Evolutionary conservation across 192 early-diverging fungal genomes (phyloP).

Genomic region (Entomortierella beljakovae): DNA sequence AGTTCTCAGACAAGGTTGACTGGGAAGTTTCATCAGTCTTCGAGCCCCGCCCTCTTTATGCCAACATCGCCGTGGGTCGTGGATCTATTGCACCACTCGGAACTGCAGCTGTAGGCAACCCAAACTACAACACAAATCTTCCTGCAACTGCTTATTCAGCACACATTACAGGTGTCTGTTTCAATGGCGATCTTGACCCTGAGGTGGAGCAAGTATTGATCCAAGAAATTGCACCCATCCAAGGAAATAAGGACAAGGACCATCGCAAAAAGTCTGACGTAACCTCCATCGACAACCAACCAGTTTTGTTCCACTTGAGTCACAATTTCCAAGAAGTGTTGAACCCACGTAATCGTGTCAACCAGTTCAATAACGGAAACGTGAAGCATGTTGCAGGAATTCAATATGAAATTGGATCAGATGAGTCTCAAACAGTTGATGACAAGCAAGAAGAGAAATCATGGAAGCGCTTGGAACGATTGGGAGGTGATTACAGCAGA

Average conservation of each 20-base stretch:
- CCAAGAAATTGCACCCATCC: conserved; percentile 25
- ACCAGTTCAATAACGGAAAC: conserved; percentile 44
- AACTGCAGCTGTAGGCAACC: conserved; percentile 14
- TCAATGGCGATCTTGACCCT: conserved; percentile 33
- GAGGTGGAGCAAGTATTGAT: conserved; percentile 42
- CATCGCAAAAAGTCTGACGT: conserved; percentile 40
- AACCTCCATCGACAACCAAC: conserved; percentile 18
- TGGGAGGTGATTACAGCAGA: conserved; percentile 50
- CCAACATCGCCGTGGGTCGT: conserved; percentile 27
- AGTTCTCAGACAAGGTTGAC: conserved; percentile 32
- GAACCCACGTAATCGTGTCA: conserved; percentile 37
- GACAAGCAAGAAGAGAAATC: conserved; percentile 38
- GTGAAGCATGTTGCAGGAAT: conserved; percentile 18
- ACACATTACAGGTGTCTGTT: conserved; percentile 23
- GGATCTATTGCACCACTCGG: conserved; percentile 17
- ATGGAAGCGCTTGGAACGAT: conserved; percentile 50
- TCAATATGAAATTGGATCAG: conserved; percentile 41
- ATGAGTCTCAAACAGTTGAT: conserved; percentile 7
- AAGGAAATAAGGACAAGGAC: conserved; percentile 21
- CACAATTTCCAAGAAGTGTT: conserved; percentile 43
- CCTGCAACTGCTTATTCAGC: conserved; percentile 29
- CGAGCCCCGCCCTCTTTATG: conserved; percentile 35
- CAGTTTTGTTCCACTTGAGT: conserved; percentile 25
- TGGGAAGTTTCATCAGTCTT: conserved; percentile 46
- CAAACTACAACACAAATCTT: neutral